Evolutionary conservation across 129 eudicot genomes (phyloP), one percentile per base, ranked within the genome.

Genomic region (Pittosporum tobira): DNA sequence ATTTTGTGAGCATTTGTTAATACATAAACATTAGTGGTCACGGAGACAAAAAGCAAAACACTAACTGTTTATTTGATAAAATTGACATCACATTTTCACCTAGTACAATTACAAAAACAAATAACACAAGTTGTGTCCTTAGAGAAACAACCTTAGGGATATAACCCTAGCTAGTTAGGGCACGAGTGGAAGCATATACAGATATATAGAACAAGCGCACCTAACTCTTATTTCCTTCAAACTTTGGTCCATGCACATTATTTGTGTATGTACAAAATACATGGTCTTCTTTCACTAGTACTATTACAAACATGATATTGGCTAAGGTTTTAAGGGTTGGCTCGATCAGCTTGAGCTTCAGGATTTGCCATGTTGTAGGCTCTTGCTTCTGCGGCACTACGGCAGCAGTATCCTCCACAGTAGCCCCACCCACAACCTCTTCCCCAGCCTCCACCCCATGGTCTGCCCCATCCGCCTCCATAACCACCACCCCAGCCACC

Each of bases 381-480:
- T 23, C 24, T 42, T 2, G 36, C 63, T 58, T 58, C 63, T 58
- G 22, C 20, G 2, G 16, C 36, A 26, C 63, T 13, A 11, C 18
- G 21, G 48, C 63, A 58, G 29, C 63, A 53, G 40, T 6, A 38
- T 25, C 48, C n/a, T n/a, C 63, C 5, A 11, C 18, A 15, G 48
- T 49, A 58, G 29, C 63, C 28, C 22, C 2, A 38, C 19, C 48
- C 23, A 15, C 63, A 58, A 6, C 63, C 68, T 0, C 55, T 61
- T 1, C 62, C 40, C 9, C 71, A 46, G 14, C 30, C 63, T 2
- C 66, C 63, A 3, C 71, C 58, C 70, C 70, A 13, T 69, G 60
- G 25, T n/a, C 52, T 31, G 3, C 81, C 81, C 21, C 67, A 71
- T 24, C 50, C 19, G 12, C 71, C 57, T 10, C 71, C 23, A 26